A percentile compares a stretch with the other conserved stretches of the same genome.
Conservation (phyloP, 306 rosid species). For the Alnus glutinosa region DNA sequence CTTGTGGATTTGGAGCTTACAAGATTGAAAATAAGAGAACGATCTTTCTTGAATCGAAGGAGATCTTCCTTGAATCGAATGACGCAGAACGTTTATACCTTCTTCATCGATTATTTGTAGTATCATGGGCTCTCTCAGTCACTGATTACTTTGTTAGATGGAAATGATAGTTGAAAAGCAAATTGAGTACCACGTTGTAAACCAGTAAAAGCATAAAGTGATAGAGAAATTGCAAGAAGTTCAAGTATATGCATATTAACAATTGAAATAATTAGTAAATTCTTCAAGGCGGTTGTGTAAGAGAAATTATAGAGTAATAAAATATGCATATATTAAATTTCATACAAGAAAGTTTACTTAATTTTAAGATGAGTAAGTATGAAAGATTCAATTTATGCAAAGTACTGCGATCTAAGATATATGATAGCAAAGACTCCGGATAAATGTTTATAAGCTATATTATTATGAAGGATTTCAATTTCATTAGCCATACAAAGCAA, state of each 20-base stretch:
- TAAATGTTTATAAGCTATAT: background rate
- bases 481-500: background rate
- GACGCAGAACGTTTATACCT: conserved; percentile 77
- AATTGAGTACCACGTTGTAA: conserved; percentile 9
- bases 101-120: conserved; percentile 72
- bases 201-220: conserved; percentile 12
- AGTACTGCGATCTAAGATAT: too few species aligned
- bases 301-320: background rate
- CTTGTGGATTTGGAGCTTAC: conserved; percentile 50
- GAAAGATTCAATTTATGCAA: too few species aligned
- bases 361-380: too few species aligned
- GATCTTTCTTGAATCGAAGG: conserved; percentile 80
- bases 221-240: background rate
- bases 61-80: conserved; percentile 84
- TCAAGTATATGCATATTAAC: background rate
- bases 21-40: conserved; percentile 85
- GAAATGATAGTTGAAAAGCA: conserved; percentile 27
- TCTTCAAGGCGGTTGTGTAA: conserved; percentile 7
- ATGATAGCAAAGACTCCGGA: background rate
- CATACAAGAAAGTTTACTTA: too few species aligned
- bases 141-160: conserved; percentile 58
- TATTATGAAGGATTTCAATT: background rate
- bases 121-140: conserved; percentile 68
- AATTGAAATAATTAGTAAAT: conserved; percentile 10
- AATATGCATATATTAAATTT: background rate